Percentiles rank a stretch among this genome's conserved stretches.
These are phyloP conservation scores for Gracilaria domingensis DNA, from an alignment of 23 red algal species.

Conservation along the genomic window DNA sequence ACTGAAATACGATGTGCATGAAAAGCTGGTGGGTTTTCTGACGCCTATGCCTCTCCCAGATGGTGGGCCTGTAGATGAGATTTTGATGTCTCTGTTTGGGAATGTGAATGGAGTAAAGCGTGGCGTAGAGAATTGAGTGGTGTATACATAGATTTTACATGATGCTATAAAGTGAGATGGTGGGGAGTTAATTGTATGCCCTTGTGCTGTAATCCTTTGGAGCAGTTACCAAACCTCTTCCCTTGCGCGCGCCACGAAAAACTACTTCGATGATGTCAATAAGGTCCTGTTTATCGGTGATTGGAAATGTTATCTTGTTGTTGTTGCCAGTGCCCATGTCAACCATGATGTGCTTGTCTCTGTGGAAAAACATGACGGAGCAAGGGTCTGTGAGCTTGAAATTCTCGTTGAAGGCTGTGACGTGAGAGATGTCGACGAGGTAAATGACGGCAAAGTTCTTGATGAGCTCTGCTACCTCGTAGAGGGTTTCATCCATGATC, in stretches of 20 bases:
- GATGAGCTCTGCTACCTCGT: constrained; percentile 86
- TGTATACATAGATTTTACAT: neutral
- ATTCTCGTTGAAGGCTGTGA: constrained; percentile 81
- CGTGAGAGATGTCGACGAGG: constrained; percentile 83
- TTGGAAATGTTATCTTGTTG: constrained; percentile 95
- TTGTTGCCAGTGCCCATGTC: constrained; percentile 96
- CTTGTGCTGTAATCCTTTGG: constrained; percentile 92
- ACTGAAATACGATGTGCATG: constrained; percentile 75
- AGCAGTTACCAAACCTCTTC: constrained; percentile 80
- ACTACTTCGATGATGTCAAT: constrained; percentile 97
- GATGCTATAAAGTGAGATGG: neutral
- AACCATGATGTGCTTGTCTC: constrained; percentile 98
- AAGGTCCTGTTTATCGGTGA: constrained; percentile 83
- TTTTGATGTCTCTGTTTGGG: constrained; percentile 75
- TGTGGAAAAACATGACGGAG: constrained; percentile 96
- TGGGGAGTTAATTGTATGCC: constrained; percentile 59
- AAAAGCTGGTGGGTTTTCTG: constrained; percentile 86
- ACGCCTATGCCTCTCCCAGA: constrained; percentile 63
- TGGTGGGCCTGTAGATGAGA: constrained; percentile 62
- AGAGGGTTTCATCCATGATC: constrained; percentile 97
- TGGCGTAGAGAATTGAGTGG: neutral
- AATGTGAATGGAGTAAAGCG: neutral
- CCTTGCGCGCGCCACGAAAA: constrained; percentile 86
- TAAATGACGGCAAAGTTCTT: constrained; percentile 98
- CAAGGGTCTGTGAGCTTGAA: constrained; percentile 88